Evolutionary conservation across 495 filamentous ascomycete genomes (phyloP).

Genomic region (Aspergillus saccharolyticus): DNA sequence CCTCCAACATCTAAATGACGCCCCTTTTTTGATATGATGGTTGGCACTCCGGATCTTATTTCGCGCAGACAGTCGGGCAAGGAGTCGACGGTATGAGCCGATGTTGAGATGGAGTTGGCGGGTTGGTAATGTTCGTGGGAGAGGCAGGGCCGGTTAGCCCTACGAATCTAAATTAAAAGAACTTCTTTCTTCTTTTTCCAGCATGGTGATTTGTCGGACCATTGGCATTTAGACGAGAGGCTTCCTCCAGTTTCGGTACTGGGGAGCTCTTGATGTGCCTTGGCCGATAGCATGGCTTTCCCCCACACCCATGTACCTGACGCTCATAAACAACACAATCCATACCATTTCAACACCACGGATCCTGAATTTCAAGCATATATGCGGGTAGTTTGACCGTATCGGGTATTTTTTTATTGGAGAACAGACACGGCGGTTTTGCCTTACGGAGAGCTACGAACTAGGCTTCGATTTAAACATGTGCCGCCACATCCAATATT

Average conservation of each 20-base stretch:
- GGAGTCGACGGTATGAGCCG: slow-evolving; percentile 43
- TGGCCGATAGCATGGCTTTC: slow-evolving; percentile 28
- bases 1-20: slow-evolving; percentile 54
- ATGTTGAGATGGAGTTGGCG: slow-evolving; percentile 44
- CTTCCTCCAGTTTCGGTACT: slow-evolving; percentile 16
- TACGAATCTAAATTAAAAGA: slow-evolving; percentile 41
- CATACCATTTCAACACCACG: slow-evolving; percentile 35
- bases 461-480: not conserved
- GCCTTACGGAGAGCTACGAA: not conserved
- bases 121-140: slow-evolving; percentile 47
- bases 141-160: slow-evolving; percentile 43
- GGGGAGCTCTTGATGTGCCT: slow-evolving; percentile 27
- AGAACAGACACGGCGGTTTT: not conserved
- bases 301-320: slow-evolving; percentile 38
- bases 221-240: slow-evolving; percentile 21
- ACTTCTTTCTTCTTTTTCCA: slow-evolving; percentile 24
- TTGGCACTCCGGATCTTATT: slow-evolving; percentile 37
- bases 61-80: slow-evolving; percentile 41
- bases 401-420: not conserved
- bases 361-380: not conserved
- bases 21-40: slow-evolving; percentile 33
- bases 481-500: too few species aligned
- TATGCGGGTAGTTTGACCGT: not conserved
- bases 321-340: slow-evolving; percentile 37
- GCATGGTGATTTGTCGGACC: slow-evolving; percentile 23